Base-by-base conservation (phyloP, 495 filamentous ascomycete genomes). In the Polyplosphaeria fusca region DNA sequence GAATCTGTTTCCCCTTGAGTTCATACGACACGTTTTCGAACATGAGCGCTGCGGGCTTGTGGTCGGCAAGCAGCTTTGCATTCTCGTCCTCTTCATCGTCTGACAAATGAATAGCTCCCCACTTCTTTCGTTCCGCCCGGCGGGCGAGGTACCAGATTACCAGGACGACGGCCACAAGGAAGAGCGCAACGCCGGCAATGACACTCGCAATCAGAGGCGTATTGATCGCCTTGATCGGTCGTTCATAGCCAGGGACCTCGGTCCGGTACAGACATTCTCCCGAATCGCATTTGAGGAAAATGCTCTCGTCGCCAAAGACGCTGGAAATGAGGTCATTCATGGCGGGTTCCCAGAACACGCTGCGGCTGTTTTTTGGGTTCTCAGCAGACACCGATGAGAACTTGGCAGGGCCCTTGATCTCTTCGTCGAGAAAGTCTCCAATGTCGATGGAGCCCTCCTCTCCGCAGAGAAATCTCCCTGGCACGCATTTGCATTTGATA, bases 151-250 rank as follows among this genome's bases (percentile, higher is more conserved):
- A 95, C 91, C 92, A 98, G 19, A 95, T 80, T 5, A 82, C 63
- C 25, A 97, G 71, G 47, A 96, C 88, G 37, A 89, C 83, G 5
- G 82, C 85, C 20, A 96, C 90, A 5, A 97, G 77, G 66, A 98
- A 96, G 0, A 98, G 75, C 2, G 85, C 83, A 70, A 82, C 87
- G 22, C 84, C 90, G 7, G 91, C 91, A 67, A 98, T 97, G 46
- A 94, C 89, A 28, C 89, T 86, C 18, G 93, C 93, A 64, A 98
- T 97, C 41, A 98, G 76, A 11, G 94, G 93, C 0, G 91, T 98
- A 69, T 98, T 98, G 74, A 98, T 97, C 65, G 86, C 84, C 73
- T 96, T 96, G 46, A 97, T 76, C 3, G 91, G 87, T 37, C 89
- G 81, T 49, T 86, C 74, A 67, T 93, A 97, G 24, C 93, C 94